Evolutionary conservation across 768 basidiomycete species (phyloP).

Genomic region (Boletus bicolor): DNA sequence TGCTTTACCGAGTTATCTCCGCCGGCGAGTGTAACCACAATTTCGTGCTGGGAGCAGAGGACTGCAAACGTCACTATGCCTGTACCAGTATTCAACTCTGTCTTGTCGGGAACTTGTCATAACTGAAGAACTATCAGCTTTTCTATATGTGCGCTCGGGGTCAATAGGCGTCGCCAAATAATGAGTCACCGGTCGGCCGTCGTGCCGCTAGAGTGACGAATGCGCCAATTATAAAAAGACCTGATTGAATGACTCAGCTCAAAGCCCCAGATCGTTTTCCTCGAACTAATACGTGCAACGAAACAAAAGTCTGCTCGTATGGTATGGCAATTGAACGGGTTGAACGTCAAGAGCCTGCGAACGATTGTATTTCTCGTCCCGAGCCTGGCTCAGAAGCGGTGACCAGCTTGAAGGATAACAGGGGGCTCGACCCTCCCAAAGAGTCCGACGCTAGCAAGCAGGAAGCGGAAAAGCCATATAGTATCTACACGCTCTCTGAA

Average conservation of each 20-base stretch:
- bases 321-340: not conserved
- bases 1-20: slow-evolving; percentile 52
- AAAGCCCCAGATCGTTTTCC: not conserved
- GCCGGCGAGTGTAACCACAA: not conserved
- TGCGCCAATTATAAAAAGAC: not conserved
- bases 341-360: slow-evolving; percentile 1
- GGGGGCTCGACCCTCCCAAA: not conserved
- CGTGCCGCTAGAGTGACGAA: not conserved
- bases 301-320: not conserved
- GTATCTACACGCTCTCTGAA: slow-evolving; percentile 51
- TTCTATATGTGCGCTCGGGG: not conserved
- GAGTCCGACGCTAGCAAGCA: not conserved
- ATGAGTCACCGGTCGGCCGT: not conserved
- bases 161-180: no score
- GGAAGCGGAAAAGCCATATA: slow-evolving; percentile 32
- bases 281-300: not conserved
- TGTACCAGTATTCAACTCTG: not conserved
- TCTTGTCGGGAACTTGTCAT: not conserved
- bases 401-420: not conserved
- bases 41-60: not conserved
- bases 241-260: no score
- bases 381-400: not conserved
- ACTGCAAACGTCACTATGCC: not conserved
- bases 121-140: not conserved
- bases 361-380: not conserved